Evolutionary conservation across 306 rosid species (phyloP).

Genomic region (Vigna unguiculata): DNA sequence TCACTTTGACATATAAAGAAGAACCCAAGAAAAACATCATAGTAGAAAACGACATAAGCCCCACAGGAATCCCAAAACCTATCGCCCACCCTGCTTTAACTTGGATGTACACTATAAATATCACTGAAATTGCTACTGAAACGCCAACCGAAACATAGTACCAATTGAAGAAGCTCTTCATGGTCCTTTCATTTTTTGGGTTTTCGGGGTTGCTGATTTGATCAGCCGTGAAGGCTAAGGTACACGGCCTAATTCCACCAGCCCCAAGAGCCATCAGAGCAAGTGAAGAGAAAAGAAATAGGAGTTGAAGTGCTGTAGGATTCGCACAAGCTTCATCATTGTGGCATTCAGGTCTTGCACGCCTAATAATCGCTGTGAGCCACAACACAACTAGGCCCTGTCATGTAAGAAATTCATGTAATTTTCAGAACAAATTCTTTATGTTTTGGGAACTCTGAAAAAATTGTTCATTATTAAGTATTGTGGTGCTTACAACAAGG

Average conservation of each 20-base stretch:
- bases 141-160: conserved; percentile 78
- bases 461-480: background rate
- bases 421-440: no score
- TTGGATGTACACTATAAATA: conserved; percentile 73
- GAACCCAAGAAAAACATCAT: conserved; percentile 71
- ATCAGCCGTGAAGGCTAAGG: conserved; percentile 81
- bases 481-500: conserved; percentile 57
- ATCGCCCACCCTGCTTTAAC: conserved; percentile 63
- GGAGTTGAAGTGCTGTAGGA: conserved; percentile 50
- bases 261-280: conserved; percentile 76
- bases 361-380: conserved; percentile 65
- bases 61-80: conserved; percentile 77
- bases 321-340: conserved; percentile 44
- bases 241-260: conserved; percentile 82
- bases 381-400: conserved; percentile 71
- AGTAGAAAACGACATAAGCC: conserved; percentile 67
- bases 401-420: no score
- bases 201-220: conserved; percentile 61
- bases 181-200: conserved; percentile 49
- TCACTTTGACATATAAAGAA: conserved; percentile 51
- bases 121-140: conserved; percentile 56
- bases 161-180: conserved; percentile 84
- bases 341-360: conserved; percentile 72
- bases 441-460: no score
- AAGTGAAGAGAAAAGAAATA: conserved; percentile 61